Base-by-base conservation (phyloP, 176 grass and related monocot genomes). In the Carex parvula region DNA sequence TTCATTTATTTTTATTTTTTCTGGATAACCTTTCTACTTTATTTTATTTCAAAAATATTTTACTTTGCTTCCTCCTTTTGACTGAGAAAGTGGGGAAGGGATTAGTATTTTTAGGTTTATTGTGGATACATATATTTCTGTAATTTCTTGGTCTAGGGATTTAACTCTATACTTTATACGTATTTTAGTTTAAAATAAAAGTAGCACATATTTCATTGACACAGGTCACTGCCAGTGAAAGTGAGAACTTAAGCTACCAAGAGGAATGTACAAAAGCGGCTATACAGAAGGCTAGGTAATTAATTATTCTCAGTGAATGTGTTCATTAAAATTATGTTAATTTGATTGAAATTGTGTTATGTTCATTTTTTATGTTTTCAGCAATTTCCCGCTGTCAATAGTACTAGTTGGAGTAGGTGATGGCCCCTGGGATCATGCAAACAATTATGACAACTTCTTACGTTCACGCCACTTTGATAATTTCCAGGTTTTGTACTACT, bases 401-500 rank as follows among this genome's bases (percentile, higher is more conserved):
- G 58, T 88, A 69, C 82, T 88, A 53, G 82, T 88, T 70, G 82
- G 87, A 32, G 87, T 88, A 44, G 87, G 87, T 35, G 87, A 88
- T 21, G 82, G 87, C 2, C 87, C 87, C 22, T 88, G 87, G 87
- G 87, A 88, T 72, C 48, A 79, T 24, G 78, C 59, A 48, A 64
- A 84, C 30, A 76, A 80, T 41, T 88, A 84, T n/a, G 73, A 88
- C 37, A 73, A 84, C 30, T 37, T 54, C 50, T 83, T 88, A 53
- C 66, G 18, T 53, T 48, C 1, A 60, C 73, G 73, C 52, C 66
- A 18, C 58, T 88, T 88, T 88, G 87, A 88, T 80, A 88, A 88
- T 65, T 88, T 88, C 77, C 87, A 88, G 87, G 87, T 84, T 18
- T 37, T 79, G 56, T 60, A 15, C 29, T 77, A 64, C 46, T 75